Evolutionary conservation across 2,329 filamentous ascomycete species (phyloP).

Genomic region (Trichoderma asperellum): DNA sequence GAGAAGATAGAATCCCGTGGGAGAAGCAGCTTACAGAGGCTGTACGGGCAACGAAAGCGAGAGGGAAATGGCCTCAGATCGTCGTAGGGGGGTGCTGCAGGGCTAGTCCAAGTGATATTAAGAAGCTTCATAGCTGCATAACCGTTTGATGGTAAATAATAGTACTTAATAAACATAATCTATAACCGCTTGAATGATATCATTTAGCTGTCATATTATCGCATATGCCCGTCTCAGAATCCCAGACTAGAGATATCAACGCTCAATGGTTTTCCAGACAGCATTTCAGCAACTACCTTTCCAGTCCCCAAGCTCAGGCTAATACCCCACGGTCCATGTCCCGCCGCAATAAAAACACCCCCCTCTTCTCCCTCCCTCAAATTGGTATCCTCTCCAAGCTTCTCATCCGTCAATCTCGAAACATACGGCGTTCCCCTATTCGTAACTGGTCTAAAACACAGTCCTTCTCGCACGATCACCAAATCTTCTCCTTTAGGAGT

Average conservation of each 20-base stretch:
- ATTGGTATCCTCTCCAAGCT: constrained; percentile 54
- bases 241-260: constrained; percentile 55
- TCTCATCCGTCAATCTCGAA: constrained; percentile 57
- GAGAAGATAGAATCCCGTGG: constrained; percentile 46
- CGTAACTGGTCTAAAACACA: constrained; percentile 77
- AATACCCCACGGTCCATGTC: constrained; percentile 79
- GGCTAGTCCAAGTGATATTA: constrained; percentile 45
- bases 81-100: constrained; percentile 60
- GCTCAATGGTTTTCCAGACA: constrained; percentile 60
- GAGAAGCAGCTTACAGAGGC: constrained; percentile 49
- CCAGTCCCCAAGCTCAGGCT: constrained; percentile 69
- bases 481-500: constrained; percentile 50
- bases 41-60: constrained; percentile 43
- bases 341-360: constrained; percentile 71
- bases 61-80: constrained; percentile 50
- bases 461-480: constrained; percentile 63
- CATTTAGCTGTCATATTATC: neutral
- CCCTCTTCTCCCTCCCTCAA: constrained; percentile 52
- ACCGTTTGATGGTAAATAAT: neutral
- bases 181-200: neutral
- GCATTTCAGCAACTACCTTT: constrained; percentile 70
- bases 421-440: constrained; percentile 67
- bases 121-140: constrained; percentile 34
- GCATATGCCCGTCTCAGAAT: neutral
- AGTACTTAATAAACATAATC: neutral